Evolutionary conservation across 176 grass and related monocot species (phyloP), one percentile per base, ranked within the genome.

Genomic region (Thalia dealbata): DNA sequence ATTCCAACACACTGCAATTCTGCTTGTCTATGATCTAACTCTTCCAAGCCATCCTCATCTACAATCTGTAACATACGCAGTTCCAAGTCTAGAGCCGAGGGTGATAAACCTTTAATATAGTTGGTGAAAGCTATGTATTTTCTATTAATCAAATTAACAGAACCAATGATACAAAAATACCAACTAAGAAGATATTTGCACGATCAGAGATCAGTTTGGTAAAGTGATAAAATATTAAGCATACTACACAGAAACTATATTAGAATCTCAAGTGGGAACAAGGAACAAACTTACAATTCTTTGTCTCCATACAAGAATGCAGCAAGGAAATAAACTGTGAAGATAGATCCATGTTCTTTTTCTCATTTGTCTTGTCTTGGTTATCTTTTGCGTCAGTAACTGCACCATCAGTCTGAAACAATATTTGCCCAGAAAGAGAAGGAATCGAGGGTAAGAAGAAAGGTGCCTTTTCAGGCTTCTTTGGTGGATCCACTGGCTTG

Each of bases 381-480:
- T 21, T 73, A 60, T 86, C 81, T 51, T 72, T 83, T 77, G 73
- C 95, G 91, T 92, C 78, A 81, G 61, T 80, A 48, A 48, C 59
- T 79, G 73, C 50, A 59, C 32, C 54, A 58, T 73, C 76, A 9
- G 87, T 35, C 23, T 92, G 66, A 60, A 92, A 92, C 76, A 92
- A 67, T 88, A 91, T 93, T 66, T 99, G 84, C 61, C 87, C 90
- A 66, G 87, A 84, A 66, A 97, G 83, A 69, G 95, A 90, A 61
- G 95, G 95, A 85, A 91, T 84, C 18, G 95, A 88, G 5, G 95
- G 95, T 74, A 99, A 86, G 87, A 99, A 93, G 78, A 93, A 99
- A 64, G 90, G 95, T n/a, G 87, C 87, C 48, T 99, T 91, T 82
- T 99, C 95, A 67, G 95, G 95, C 76, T 99, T 93, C 81, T 97